Conservation (phyloP, 2,329 filamentous ascomycete genomes). For the Colletotrichum eleusines region DNA sequence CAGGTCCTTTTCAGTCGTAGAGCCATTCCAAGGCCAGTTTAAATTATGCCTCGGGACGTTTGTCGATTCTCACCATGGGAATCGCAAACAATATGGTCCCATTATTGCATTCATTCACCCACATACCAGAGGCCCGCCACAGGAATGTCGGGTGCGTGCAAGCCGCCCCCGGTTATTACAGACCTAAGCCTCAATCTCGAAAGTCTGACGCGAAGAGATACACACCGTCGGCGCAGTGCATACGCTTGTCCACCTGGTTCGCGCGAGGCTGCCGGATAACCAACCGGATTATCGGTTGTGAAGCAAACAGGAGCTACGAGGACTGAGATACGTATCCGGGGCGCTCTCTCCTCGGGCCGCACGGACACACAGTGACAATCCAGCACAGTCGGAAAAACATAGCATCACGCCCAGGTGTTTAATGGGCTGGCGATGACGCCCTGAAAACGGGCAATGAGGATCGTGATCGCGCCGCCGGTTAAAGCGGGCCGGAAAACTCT, state of each 20-base stretch:
- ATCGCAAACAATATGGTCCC: not conserved
- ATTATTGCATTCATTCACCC: not conserved
- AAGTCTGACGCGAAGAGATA: too few relatives aligned
- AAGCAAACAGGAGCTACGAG: not conserved
- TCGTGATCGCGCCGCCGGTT: not conserved
- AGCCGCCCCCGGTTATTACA: too few relatives aligned
- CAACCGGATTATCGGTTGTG: too few relatives aligned
- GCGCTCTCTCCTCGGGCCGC: not conserved
- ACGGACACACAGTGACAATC: not conserved
- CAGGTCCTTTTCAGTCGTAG: not conserved
- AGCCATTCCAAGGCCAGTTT: constrained; percentile 3
- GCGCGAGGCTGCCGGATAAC: too few relatives aligned
- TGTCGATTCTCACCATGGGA: not conserved
- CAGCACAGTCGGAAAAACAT: too few relatives aligned
- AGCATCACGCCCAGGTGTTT: not conserved
- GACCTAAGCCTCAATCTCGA: too few relatives aligned
- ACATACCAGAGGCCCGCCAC: not conserved
- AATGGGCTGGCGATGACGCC: too few relatives aligned
- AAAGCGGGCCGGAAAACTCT: too few relatives aligned
- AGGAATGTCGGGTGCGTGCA: too few relatives aligned
- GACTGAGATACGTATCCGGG: not conserved
- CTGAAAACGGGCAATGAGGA: not conserved
- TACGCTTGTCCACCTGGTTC: too few relatives aligned
- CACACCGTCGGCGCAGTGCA: too few relatives aligned
- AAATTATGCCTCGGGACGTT: not conserved